Base-by-base conservation (phyloP, 345 rosid species). In the Eucalyptus globulus region DNA sequence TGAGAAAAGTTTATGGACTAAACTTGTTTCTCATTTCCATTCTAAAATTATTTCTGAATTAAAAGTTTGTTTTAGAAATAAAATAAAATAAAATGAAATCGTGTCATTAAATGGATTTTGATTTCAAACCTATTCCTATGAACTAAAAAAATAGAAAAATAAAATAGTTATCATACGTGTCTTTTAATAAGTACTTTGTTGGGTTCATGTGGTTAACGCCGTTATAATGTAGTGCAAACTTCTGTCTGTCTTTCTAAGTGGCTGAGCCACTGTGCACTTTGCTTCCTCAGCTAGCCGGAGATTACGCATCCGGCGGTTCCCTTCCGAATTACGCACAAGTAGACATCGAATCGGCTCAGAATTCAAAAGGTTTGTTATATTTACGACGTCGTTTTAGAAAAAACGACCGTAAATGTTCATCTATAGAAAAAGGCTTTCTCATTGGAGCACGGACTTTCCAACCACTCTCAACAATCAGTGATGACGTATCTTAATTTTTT, bases 61-160 rank as follows among this genome's bases (percentile, higher is more conserved):
- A 53, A 7, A 17, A 17, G 1, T 53, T 19, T 53, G 2, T 53
- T 53, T 53, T 53, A 8, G 0, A 51, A 17, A 51, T 51, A 16
- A 51, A 50, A 51, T 16, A 50, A 50, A 49, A 50, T 47, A 47
- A 49, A 49, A 49, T 51, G 1, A 51, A 51, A 53, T 53, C 1
- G 0, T 19, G 4, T 7, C 2, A 53, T 53, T 53, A 19, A 8
- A 53, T 53, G 1, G 1, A 53, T 53, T 53, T 53, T 2, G 0
- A 19, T 53, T 19, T 1, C 2, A 53, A 17, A 53, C 0, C 0
- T 53, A 53, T 17, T 19, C 1, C 0, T 19, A 53, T 1, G 2
- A 53, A 53, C 54, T 17, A 3, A 19, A 53, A 51, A 51, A 17
- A 7, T 17, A 53, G 2, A 19, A 53, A 53, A 53, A 19, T 53